Base-by-base conservation (phyloP, 225 moss, liverwort and hornwort species). In the Marchantia paleacea region DNA sequence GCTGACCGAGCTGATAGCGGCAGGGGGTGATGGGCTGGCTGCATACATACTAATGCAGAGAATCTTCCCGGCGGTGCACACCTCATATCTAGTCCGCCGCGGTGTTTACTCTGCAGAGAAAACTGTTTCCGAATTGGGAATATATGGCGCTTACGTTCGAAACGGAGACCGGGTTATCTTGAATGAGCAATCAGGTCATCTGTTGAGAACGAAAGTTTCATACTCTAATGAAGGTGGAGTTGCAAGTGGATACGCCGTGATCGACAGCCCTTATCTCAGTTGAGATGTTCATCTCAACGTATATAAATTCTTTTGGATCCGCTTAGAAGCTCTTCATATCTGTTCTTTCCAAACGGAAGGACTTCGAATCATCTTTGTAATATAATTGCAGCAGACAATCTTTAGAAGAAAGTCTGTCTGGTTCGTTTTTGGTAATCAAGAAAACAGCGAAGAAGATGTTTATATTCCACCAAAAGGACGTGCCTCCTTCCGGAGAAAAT, bases 31-130 rank as follows among this genome's bases (percentile, higher is more conserved):
- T 52, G 90, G 85, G 48, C 75, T 95, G 70, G 95, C 95, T n/a
- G 99, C 94, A 18, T 95, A 94, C 81, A 92, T 99, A 55, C 51
- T 99, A 39, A 95, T 95, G 99, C 99, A 99, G 66, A 90, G 95
- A 71, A 99, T 99, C 65, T 95, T 94, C 52, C 95, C 95, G 73
- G 87, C 91, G 52, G 83, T 91, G 29, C 83, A 91, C 55, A 81
- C 86, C 68, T 91, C 94, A 15, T 95, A 92, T 81, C 91, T 99
- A 61, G 69, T 92, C 73, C 89, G 95, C 64, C 83, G 87, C 71
- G 95, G 99, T 50, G 80, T 81, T 53, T 94, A 94, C 89, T 87
- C 83, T 75, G 76, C 83, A 20, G 85, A 85, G 0, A 86, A 90
- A 82, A 99, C 87, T 0, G 84, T 99, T 28, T 99, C 99, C 14